phyloP scores from a whole-genome alignment of 441 rosid species.

The Macaranga tanarius region DNA sequence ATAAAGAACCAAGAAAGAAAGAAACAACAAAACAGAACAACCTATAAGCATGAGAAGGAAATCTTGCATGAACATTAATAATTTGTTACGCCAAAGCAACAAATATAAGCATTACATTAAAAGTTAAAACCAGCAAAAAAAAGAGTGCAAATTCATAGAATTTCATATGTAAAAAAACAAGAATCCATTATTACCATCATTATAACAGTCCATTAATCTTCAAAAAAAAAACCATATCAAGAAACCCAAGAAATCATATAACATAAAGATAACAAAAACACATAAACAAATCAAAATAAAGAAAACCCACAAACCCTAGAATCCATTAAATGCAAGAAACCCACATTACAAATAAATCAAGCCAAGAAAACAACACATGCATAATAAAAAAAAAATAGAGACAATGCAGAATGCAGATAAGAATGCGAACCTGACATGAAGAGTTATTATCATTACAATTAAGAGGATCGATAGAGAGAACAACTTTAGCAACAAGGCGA shows the following conservation, averaged over 20 bases:
- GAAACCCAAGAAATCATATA: background rate
- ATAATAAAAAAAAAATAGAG: background rate
- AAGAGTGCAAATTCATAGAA: background rate
- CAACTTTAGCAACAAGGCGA: constrained; percentile 55
- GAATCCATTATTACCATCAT: background rate
- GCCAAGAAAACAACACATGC: background rate
- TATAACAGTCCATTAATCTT: background rate
- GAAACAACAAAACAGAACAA: background rate
- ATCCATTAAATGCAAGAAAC: background rate
- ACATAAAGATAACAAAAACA: background rate
- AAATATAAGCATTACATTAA: background rate
- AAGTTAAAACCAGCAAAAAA: background rate
- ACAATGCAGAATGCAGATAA: background rate
- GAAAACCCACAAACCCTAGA: background rate
- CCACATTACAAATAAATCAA: background rate
- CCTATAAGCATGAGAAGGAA: background rate
- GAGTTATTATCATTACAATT: constrained; percentile 39
- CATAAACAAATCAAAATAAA: background rate
- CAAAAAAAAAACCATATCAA: background rate
- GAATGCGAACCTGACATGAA: constrained; percentile 48
- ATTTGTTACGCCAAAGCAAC: background rate
- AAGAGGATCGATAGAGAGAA: constrained; percentile 57
- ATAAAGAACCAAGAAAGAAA: background rate
- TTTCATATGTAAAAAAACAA: background rate
- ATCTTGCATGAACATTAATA: background rate